A percentile compares a stretch with the other conserved stretches of the same genome.
These are phyloP conservation scores for Hibiscus tridactylites DNA, from an alignment of 345 rosid species.

Conservation along the genomic window DNA sequence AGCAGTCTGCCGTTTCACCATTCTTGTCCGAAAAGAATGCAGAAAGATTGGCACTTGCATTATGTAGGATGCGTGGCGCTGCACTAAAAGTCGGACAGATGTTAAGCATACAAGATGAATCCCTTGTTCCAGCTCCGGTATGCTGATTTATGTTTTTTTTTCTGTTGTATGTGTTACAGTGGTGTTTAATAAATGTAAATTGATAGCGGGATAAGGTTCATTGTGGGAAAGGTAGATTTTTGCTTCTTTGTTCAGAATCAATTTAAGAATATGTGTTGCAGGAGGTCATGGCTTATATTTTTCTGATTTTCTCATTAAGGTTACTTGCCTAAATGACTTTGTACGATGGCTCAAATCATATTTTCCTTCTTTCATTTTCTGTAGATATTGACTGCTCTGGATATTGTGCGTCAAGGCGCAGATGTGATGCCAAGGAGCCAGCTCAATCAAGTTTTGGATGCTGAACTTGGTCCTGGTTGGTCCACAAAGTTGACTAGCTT, in stretches of 20 bases:
- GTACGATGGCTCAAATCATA: background rate
- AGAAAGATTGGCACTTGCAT: constrained; percentile 81
- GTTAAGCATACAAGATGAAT: constrained; percentile 96
- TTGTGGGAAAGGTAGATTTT: background rate
- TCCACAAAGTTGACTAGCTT: constrained; percentile 69
- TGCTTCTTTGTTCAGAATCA: too few relatives aligned
- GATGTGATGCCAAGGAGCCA: constrained; percentile 98
- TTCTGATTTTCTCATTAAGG: background rate
- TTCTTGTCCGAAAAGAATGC: constrained; percentile 78
- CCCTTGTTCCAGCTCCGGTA: constrained; percentile 98
- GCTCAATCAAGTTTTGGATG: constrained; percentile 73
- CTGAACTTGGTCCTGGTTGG: constrained; percentile 86
- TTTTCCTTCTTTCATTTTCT: constrained; percentile 20
- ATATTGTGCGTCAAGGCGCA: constrained; percentile 97
- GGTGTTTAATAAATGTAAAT: background rate
- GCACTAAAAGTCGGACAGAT: constrained; percentile 93
- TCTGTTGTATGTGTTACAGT: background rate
- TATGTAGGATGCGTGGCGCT: constrained; percentile 99
- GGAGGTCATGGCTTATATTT: background rate
- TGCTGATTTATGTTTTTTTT: background rate
- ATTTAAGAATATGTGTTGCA: too few relatives aligned
- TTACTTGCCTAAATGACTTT: background rate
- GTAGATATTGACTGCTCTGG: constrained; percentile 90
- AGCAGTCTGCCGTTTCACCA: constrained; percentile 63
- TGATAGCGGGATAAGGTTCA: background rate